Evolutionary conservation across 2,329 filamentous ascomycete species (phyloP), one percentile per base, ranked within the genome.

Genomic region (Aciculosporium take): DNA sequence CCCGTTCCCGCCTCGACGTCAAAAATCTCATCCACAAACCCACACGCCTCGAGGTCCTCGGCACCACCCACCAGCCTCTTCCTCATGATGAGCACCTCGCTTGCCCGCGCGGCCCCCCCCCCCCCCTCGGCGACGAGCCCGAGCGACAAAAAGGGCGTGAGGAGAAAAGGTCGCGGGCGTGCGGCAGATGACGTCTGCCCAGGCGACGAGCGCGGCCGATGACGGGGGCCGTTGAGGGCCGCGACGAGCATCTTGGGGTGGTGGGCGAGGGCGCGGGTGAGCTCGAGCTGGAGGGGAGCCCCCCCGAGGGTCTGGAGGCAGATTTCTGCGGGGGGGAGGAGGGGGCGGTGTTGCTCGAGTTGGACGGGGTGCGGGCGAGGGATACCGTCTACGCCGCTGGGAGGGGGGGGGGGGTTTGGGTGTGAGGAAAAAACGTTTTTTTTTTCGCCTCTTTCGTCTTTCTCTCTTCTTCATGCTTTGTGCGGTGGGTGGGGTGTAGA

Each of bases 201-300:
- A 83, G 23, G 79, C 80, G 44, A 86, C 68, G 0, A 96, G 64
- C 0, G 89, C 88, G 1, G 89, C 91, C 2, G 82, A 84, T n/a
- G 25, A 96, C 79, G 5, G 5, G 91, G 91, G 3, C 89, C 91
- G 64, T 96, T 96, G 49, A 96, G 79, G 0, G 85, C 91, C 0
- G 81, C 80, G 45, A 96, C 74, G 20, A 96, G 82, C 62, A 96
- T 83, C 66, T 96, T 95, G 52, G 87, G 84, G 64, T 96, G 91
- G 12, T 79, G 80, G 68, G 91, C 88, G 67, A 96, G 94, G 52
- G 86, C 81, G 53, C 85, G 81, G 2, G 88, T 91, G 53, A 85
- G 74, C 70, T 94, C 84, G 43, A 95, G 74, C 69, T 96, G 96
- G 69, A 83, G 81, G 50, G 81, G n/a, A n/a, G n/a, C n/a, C n/a